phyloP scores from a whole-genome alignment of 2,329 filamentous ascomycete species.

The Trichoderma koningiopsis region DNA sequence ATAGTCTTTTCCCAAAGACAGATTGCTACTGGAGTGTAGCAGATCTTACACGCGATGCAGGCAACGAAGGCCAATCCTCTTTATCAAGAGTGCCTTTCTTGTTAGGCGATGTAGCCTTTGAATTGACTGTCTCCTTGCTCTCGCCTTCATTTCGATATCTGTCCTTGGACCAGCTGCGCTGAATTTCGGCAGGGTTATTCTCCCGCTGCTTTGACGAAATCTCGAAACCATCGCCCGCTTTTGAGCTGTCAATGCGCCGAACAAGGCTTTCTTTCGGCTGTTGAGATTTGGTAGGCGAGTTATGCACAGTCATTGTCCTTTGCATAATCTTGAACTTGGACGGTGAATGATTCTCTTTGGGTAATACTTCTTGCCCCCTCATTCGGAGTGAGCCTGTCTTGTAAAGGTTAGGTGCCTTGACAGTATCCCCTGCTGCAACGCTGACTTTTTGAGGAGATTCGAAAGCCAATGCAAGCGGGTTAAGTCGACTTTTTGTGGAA shows the following conservation, averaged over 20 bases:
- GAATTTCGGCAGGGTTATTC: neutral
- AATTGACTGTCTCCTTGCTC: neutral
- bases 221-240: neutral
- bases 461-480: constrained; percentile 23
- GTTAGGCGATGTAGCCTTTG: neutral
- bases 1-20: neutral
- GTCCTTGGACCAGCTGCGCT: neutral
- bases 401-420: neutral
- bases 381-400: neutral
- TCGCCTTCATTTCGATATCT: neutral
- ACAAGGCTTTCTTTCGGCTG: neutral
- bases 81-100: constrained; percentile 22
- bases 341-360: neutral
- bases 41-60: constrained; percentile 33
- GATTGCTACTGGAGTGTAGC: constrained; percentile 24
- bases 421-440: neutral
- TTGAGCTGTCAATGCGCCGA: neutral
- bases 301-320: neutral
- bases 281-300: neutral
- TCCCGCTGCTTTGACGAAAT: neutral
- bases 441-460: constrained; percentile 18
- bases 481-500: constrained; percentile 21
- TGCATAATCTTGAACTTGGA: neutral
- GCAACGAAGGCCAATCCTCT: constrained; percentile 35
- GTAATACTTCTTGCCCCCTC: neutral